Conservation (phyloP, 2,329 filamentous ascomycete species). For the Phaeomoniella chlamydospora region DNA sequence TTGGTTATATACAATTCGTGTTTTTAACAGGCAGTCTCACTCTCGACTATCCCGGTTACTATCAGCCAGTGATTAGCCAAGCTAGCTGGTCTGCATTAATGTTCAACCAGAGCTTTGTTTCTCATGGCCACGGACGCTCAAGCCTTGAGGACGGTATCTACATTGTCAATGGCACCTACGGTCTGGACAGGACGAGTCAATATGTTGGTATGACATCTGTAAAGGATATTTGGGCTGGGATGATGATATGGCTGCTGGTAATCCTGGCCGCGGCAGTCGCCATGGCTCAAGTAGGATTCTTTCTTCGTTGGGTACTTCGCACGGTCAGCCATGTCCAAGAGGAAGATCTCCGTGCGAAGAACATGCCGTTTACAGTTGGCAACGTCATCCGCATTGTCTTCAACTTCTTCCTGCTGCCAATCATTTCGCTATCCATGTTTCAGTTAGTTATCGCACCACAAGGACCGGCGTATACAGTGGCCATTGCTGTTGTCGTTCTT, state of each 20-base stretch:
- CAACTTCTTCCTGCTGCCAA: constrained; percentile 81
- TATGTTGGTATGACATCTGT: constrained; percentile 64
- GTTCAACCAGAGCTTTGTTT: constrained; percentile 85
- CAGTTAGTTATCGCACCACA: constrained; percentile 64
- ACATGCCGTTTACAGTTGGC: constrained; percentile 71
- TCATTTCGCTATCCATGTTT: constrained; percentile 77
- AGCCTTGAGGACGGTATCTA: constrained; percentile 79
- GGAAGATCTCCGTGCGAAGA: constrained; percentile 82
- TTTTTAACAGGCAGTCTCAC: constrained; percentile 76
- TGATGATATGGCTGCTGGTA: constrained; percentile 79
- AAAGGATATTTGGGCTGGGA: constrained; percentile 81
- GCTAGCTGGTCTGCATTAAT: constrained; percentile 78
- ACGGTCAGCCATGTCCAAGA: constrained; percentile 57
- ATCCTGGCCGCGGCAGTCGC: constrained; percentile 55
- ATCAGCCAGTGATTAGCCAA: constrained; percentile 80
- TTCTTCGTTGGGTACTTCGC: constrained; percentile 61
- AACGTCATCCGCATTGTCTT: constrained; percentile 75
- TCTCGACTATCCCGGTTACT: constrained; percentile 84
- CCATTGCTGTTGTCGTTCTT: constrained; percentile 60
- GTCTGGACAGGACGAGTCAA: constrained; percentile 65
- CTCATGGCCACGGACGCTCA: constrained; percentile 47
- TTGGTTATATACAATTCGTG: constrained; percentile 93
- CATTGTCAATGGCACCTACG: constrained; percentile 56
- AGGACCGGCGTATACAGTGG: constrained; percentile 59
- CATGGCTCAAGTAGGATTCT: constrained; percentile 63